Evolutionary conservation across 164 flowering plant genomes (phyloP), one percentile per base, ranked within the genome.

Genomic region (Dillenia turbinata): DNA sequence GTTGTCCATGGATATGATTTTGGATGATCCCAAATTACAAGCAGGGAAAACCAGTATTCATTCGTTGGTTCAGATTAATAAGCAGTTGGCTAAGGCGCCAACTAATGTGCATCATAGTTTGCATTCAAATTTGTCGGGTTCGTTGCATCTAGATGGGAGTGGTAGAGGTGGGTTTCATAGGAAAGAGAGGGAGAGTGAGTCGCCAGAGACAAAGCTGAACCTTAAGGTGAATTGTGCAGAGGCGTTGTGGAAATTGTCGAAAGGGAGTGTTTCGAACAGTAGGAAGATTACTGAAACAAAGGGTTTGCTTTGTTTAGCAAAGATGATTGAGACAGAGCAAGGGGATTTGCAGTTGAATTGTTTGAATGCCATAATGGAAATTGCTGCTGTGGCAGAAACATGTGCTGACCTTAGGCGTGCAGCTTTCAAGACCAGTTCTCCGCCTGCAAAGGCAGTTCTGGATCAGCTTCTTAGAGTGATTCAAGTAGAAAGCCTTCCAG

Each of bases 371-470:
- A 56, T 86, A 10, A 79, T 79, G 90, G 96, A 90, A 77, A 82
- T 92, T 22, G 71, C 96, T 19, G 75, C 79, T 0, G 89, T 78
- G 0, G 96, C 93, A 2, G 93, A 90, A 54, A 61, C 61, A 16
- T 74, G 83, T 73, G 68, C 83, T 9, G 92, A 88, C 44, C 82
- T 92, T 49, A 70, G 93, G 51, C 76, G 86, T 16, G 72, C 85
- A 2, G 93, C 93, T 24, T 92, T 88, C 62, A 88, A 76, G 85
- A 78, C 89, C 12, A 88, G 71, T 62, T 88, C 90, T 0, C 84
- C 83, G 1, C 85, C 96, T 33, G 91, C 88, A 1, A 88, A 86
- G 67, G 86, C 87, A 8, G 85, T 86, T 19, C 68, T 88, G 2
- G 93, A 84, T 50, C 93, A 88, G 75, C 82, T 88, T 3, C 66